Evolutionary conservation across 345 rosid species (phyloP), one percentile per base, ranked within the genome.

Genomic region (Gossypium arboreum): DNA sequence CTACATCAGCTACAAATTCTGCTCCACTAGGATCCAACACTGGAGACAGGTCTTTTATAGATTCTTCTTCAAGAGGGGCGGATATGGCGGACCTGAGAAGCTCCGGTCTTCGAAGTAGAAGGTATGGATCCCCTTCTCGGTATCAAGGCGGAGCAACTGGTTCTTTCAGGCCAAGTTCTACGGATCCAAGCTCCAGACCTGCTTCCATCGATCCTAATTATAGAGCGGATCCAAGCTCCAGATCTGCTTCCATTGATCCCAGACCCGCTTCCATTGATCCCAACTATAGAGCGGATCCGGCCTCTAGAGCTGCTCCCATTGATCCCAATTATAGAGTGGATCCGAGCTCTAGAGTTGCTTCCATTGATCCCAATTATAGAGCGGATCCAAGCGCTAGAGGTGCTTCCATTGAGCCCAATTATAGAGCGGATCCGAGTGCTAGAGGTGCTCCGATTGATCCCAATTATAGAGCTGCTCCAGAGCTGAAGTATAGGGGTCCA

Each of bases 81-180:
- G 93, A 89, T 29, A 78, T 84, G 8, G 83, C 86, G 88, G 97
- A 91, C 45, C 74, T 91, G 39, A 84, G 97, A 44, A 50, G 86
- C 55, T 64, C 87, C 41, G 83, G 85, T 52, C 78, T 89, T 78
- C 81, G 89, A 75, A 83, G 79, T 50, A 71, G 92, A 82, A 85
- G 94, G 52, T 93, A 88, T 57, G 81, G 67, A 45, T 91, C 98
- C 27, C 94, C 98, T 1, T 64, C 92, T 2, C 83, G 79, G 12
- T 94, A 87, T 81, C 79, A 92, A 17, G 84, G 87, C 2, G 90
- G 92, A 76, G 84, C 88, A 70, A 79, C 89, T 29, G 61, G 85
- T 79, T 80, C 94, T 43, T 92, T 89, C 64, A 84, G 98, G 75
- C 82, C 97, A 1, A 75, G 80, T 18, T 63, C 97, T 27, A 54